Evolutionary conservation across 176 grass and related monocot species (phyloP).

Genomic region (Neostapfia colusana): DNA sequence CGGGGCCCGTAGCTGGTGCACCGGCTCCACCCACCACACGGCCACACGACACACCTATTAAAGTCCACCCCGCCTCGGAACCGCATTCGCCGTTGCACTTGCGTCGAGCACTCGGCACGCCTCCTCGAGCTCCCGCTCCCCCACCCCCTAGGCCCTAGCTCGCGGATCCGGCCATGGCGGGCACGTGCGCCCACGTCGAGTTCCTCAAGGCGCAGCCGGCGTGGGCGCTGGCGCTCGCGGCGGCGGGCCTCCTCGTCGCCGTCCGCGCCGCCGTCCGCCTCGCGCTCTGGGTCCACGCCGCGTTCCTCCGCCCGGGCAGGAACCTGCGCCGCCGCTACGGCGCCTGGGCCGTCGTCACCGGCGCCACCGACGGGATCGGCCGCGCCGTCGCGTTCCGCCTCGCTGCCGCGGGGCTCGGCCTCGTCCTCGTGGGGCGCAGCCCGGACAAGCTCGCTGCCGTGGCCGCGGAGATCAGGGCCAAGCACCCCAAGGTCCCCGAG

Average conservation of each 20-base stretch:
- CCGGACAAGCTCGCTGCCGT: slow-evolving; percentile 65
- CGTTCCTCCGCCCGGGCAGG: slow-evolving; percentile 77
- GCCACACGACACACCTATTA: too few relatives aligned
- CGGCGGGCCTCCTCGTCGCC: slow-evolving; percentile 52
- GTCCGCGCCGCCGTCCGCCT: slow-evolving; percentile 43
- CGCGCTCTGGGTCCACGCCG: slow-evolving; percentile 65
- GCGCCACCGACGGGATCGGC: slow-evolving; percentile 84
- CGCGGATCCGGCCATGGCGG: slow-evolving; percentile 28
- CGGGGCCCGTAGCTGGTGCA: too few relatives aligned
- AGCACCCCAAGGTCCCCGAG: slow-evolving; percentile 43
- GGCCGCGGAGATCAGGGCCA: slow-evolving; percentile 57
- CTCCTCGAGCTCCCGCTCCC: too few relatives aligned
- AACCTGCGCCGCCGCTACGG: slow-evolving; percentile 74
- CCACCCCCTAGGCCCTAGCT: too few relatives aligned
- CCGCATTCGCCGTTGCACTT: too few relatives aligned
- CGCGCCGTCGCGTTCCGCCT: slow-evolving; percentile 75
- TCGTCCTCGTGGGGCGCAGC: slow-evolving; percentile 83
- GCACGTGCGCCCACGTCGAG: slow-evolving; percentile 67
- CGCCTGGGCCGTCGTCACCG: slow-evolving; percentile 84
- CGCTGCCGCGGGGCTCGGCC: slow-evolving; percentile 53
- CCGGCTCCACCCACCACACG: too few relatives aligned
- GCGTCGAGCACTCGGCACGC: too few relatives aligned
- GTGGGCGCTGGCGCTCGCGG: slow-evolving; percentile 60
- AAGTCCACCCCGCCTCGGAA: too few relatives aligned
- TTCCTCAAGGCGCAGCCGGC: slow-evolving; percentile 65